These are phyloP conservation scores for Pseudognaphalium luteoalbum DNA, from an alignment of 129 eudicot genomes.

Conservation along the genomic window DNA sequence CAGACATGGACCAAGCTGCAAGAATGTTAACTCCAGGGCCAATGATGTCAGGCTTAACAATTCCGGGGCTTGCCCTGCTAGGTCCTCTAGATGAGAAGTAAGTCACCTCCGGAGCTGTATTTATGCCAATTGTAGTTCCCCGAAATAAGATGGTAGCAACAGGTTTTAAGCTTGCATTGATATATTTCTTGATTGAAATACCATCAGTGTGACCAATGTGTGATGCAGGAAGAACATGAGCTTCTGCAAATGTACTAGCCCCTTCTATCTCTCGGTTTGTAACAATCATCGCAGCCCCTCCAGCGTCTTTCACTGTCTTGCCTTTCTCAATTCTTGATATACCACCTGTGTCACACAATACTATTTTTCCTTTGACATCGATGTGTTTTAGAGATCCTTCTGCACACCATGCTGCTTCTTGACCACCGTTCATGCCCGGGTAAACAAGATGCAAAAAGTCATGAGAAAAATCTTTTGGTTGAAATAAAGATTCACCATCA, in stretches of 20 bases:
- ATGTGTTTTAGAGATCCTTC: neutral
- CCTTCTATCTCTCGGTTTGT: neutral
- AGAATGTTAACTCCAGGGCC: neutral
- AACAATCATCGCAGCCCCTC: neutral
- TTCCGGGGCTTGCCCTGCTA: neutral
- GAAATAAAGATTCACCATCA: neutral
- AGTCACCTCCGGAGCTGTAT: neutral
- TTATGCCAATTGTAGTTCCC: neutral
- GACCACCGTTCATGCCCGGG: neutral
- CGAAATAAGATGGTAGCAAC: neutral
- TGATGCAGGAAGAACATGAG: constrained; percentile 1
- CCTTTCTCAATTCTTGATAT: neutral
- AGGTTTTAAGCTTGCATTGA: neutral
- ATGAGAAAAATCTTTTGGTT: neutral
- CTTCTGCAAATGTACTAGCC: neutral
- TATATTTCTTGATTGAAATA: neutral
- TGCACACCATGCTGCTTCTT: neutral
- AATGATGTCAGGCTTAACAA: neutral
- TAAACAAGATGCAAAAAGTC: neutral
- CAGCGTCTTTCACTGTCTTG: neutral
- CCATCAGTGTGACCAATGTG: neutral
- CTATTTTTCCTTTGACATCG: neutral
- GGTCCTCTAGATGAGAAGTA: neutral
- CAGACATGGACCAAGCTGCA: neutral
- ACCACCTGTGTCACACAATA: neutral